Percentiles rank a stretch among this genome's conserved stretches.
phyloP scores from a whole-genome alignment of 805 yeast genomes.

The Candida pseudofarinosa region DNA sequence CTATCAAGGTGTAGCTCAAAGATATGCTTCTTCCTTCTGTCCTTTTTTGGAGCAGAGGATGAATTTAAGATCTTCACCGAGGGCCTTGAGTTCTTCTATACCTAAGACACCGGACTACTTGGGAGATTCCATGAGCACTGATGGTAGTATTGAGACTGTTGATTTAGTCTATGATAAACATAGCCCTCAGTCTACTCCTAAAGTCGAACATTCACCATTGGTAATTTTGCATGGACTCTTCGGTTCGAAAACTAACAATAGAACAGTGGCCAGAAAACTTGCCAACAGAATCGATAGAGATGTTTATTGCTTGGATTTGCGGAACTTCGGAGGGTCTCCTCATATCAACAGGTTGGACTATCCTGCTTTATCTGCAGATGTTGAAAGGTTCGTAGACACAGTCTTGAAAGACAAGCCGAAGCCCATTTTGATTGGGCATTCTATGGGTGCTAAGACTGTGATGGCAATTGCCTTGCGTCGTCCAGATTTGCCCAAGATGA shows the following conservation, averaged over 20 bases:
- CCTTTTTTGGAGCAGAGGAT: background rate
- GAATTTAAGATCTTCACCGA: background rate
- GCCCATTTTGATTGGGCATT: conserved; percentile 72
- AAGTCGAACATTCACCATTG: conserved; percentile 50
- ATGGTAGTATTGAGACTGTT: conserved; percentile 46
- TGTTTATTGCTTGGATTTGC: conserved; percentile 67
- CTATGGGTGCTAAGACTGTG: conserved; percentile 93
- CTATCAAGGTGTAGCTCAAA: background rate
- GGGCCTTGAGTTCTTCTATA: background rate
- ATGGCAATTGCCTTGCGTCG: conserved; percentile 78
- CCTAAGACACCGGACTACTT: conserved; percentile 13
- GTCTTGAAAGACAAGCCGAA: conserved; percentile 27
- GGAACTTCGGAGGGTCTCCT: conserved; percentile 94
- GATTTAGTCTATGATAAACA: conserved; percentile 51
- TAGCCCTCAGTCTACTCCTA: conserved; percentile 20
- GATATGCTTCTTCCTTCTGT: background rate
- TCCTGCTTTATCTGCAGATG: conserved; percentile 79
- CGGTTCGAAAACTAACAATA: conserved; percentile 77
- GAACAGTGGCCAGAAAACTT: conserved; percentile 68
- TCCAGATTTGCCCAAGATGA: conserved; percentile 55
- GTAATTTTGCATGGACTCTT: conserved; percentile 85
- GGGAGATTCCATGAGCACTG: conserved; percentile 29
- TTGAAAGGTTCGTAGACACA: conserved; percentile 62
- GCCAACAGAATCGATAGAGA: conserved; percentile 48
- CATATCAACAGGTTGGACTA: conserved; percentile 70